These are phyloP conservation scores for Fusarium robinianum DNA, from an alignment of 2,329 filamentous ascomycete genomes.

Conservation along the genomic window DNA sequence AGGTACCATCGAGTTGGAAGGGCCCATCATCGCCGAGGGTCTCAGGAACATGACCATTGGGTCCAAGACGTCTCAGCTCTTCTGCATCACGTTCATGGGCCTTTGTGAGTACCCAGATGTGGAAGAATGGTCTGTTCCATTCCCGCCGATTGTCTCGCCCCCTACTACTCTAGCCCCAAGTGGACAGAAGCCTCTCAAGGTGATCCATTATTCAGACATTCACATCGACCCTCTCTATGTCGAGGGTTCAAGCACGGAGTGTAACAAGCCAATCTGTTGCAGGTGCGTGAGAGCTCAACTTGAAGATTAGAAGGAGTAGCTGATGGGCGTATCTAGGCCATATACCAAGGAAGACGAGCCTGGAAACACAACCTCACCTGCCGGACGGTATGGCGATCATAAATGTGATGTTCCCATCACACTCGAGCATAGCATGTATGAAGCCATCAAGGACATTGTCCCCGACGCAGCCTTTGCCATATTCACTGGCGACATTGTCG, in stretches of 20 bases:
- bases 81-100: conserved; percentile 59
- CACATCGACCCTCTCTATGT: conserved; percentile 62
- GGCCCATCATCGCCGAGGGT: conserved; percentile 55
- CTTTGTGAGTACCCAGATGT: conserved; percentile 56
- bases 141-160: conserved; percentile 49
- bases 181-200: conserved; percentile 52
- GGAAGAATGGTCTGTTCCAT: conserved; percentile 47
- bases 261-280: conserved; percentile 64
- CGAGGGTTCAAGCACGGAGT: conserved; percentile 57
- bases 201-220: conserved; percentile 65
- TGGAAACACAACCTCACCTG: conserved; percentile 53
- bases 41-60: conserved; percentile 53
- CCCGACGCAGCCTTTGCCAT: conserved; percentile 57
- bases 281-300: conserved; percentile 40
- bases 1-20: conserved; percentile 56
- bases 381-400: conserved; percentile 56
- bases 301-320: neutral
- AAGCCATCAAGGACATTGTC: conserved; percentile 51
- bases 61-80: conserved; percentile 54
- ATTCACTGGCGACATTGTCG: conserved; percentile 64
- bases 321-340: conserved; percentile 37
- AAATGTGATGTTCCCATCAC: conserved; percentile 56
- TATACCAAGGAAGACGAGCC: conserved; percentile 54
- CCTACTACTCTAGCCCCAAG: conserved; percentile 47
- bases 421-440: conserved; percentile 60